phyloP scores from a whole-genome alignment of 768 basidiomycete species.

The Mycena belliarum region DNA sequence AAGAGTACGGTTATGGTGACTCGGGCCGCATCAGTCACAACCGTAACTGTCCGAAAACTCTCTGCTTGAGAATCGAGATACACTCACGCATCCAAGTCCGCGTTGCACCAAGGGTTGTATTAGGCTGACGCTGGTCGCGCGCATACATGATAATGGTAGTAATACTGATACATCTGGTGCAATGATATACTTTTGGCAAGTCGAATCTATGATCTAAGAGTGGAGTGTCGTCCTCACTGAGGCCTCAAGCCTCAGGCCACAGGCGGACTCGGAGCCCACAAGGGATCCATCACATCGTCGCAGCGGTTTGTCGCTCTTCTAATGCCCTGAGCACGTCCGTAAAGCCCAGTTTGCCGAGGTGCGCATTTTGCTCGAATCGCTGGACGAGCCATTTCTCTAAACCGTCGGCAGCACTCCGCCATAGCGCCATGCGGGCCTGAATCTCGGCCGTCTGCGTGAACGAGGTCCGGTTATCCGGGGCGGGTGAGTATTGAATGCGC shows the following conservation, averaged over 20 bases:
- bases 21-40: too few relatives aligned
- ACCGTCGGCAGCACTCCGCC: slow-evolving; percentile 79
- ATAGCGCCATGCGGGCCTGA: slow-evolving; percentile 77
- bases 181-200: slow-evolving; percentile 10
- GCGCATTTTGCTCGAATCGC: slow-evolving; percentile 91
- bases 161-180: slow-evolving; percentile 6
- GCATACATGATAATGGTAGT: slow-evolving; percentile 1
- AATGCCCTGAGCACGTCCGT: slow-evolving; percentile 82
- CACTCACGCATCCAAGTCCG: too few relatives aligned
- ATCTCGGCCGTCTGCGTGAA: slow-evolving; percentile 94
- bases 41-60: too few relatives aligned
- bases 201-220: slow-evolving; percentile 4
- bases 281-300: background rate
- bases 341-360: slow-evolving; percentile 85
- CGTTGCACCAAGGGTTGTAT: background rate
- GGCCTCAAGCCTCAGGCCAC: too few relatives aligned
- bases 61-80: too few relatives aligned
- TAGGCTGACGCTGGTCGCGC: slow-evolving; percentile 3
- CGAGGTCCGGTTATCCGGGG: slow-evolving; percentile 59
- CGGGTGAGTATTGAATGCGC: slow-evolving; percentile 82
- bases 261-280: background rate
- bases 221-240: too few relatives aligned
- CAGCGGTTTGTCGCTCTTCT: slow-evolving; percentile 59
- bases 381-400: slow-evolving; percentile 86
- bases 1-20: background rate